Evolutionary conservation across 306 rosid species (phyloP).

Genomic region (Begonia loranthoides): DNA sequence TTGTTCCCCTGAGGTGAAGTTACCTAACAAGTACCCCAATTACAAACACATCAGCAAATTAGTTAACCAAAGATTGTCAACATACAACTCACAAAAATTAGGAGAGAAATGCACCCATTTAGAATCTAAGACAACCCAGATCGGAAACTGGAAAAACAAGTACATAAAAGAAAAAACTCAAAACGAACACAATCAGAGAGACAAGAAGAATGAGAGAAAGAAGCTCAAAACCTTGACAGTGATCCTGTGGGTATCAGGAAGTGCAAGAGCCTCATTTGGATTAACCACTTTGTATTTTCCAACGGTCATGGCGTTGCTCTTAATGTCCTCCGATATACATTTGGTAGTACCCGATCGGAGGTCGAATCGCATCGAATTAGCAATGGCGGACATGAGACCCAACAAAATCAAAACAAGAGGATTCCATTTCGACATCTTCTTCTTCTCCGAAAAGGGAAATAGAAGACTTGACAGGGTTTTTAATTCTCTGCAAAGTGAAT

Average conservation of each 20-base stretch:
- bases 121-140: neutral
- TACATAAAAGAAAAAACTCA: neutral
- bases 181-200: neutral
- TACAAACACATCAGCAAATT: slow-evolving; percentile 13
- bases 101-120: neutral
- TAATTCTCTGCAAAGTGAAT: too few species aligned
- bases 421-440: slow-evolving; percentile 15
- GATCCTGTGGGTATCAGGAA: slow-evolving; percentile 55
- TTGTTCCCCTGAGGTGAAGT: slow-evolving; percentile 53
- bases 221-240: slow-evolving; percentile 37
- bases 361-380: slow-evolving; percentile 52
- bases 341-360: slow-evolving; percentile 45
- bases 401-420: slow-evolving; percentile 17
- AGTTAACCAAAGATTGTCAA: too few species aligned
- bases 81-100: too few species aligned
- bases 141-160: neutral
- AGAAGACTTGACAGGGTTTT: too few species aligned
- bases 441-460: neutral
- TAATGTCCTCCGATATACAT: slow-evolving; percentile 74
- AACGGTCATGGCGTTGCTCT: slow-evolving; percentile 48
- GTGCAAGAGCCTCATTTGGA: slow-evolving; percentile 33
- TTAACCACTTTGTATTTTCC: slow-evolving; percentile 55
- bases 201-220: neutral
- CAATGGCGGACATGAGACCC: slow-evolving; percentile 14
- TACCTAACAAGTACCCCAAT: slow-evolving; percentile 39